Conservation (phyloP, 2,329 filamentous ascomycete species). For the Teratosphaeria epicoccoides region DNA sequence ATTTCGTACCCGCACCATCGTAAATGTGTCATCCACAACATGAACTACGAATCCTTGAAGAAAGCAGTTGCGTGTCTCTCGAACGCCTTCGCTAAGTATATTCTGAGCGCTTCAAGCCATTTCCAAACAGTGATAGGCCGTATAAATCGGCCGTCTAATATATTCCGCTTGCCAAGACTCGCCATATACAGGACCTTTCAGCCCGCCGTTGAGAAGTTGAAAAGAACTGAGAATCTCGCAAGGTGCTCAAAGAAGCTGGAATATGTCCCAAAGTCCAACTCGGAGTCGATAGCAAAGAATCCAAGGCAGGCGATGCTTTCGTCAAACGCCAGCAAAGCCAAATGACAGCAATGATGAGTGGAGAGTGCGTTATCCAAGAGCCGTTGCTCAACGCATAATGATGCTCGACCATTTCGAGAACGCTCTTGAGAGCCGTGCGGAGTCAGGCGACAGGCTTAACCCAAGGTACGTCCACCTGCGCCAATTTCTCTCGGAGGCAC, state of each 20-base stretch:
- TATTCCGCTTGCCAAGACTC: neutral
- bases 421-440: neutral
- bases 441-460: neutral
- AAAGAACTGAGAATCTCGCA: neutral
- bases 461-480: neutral
- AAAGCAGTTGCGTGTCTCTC: neutral
- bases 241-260: neutral
- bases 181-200: neutral
- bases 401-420: neutral
- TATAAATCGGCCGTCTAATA: neutral
- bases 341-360: neutral
- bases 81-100: neutral
- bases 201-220: neutral
- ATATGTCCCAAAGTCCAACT: neutral
- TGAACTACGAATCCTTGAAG: neutral
- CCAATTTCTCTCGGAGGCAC: neutral
- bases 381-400: slow-evolving; percentile 1
- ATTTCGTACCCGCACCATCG: neutral
- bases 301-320: slow-evolving; percentile 2
- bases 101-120: neutral
- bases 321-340: neutral
- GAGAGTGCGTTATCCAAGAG: neutral
- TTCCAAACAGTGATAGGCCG: neutral
- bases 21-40: neutral
- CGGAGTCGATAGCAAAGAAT: neutral